Evolutionary conservation across 179 eudicot species (phyloP).

Genomic region (Vitellaria paradoxa): DNA sequence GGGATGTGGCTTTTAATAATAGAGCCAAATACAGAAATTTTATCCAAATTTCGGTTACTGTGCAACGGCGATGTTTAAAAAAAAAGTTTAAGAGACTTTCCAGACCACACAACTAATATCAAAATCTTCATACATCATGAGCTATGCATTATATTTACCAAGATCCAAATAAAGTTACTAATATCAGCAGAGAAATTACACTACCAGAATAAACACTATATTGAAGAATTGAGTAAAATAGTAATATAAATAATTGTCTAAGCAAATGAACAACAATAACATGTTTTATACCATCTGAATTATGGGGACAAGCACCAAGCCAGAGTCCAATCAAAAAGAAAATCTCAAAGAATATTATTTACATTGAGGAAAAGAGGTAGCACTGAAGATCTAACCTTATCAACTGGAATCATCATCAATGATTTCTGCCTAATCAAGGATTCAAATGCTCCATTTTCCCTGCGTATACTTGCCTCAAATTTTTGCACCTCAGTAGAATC

Average conservation of each 20-base stretch:
- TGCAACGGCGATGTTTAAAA: neutral
- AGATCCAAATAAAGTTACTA: neutral
- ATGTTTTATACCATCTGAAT: neutral
- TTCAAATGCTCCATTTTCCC: slow-evolving; percentile 96
- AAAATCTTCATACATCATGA: too few species aligned
- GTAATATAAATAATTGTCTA: neutral
- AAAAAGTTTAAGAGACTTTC: neutral
- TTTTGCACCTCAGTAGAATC: slow-evolving; percentile 94
- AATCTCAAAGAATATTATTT: neutral
- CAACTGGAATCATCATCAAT: slow-evolving; percentile 90
- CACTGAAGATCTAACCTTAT: slow-evolving; percentile 50
- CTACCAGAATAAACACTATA: neutral
- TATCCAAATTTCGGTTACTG: neutral
- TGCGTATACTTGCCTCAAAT: slow-evolving; percentile 87
- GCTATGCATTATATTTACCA: neutral
- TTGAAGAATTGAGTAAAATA: neutral
- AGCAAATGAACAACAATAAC: neutral
- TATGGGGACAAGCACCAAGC: neutral
- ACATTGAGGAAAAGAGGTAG: neutral
- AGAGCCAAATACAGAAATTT: neutral
- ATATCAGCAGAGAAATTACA: neutral
- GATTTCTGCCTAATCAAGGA: slow-evolving; percentile 96
- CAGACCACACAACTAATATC: too few species aligned
- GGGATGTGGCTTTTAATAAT: neutral
- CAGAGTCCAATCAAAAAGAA: neutral